Evolutionary conservation across 1,284 basidiomycete genomes (phyloP).

Genomic region (Cutaneotrichosporon dermatis): DNA sequence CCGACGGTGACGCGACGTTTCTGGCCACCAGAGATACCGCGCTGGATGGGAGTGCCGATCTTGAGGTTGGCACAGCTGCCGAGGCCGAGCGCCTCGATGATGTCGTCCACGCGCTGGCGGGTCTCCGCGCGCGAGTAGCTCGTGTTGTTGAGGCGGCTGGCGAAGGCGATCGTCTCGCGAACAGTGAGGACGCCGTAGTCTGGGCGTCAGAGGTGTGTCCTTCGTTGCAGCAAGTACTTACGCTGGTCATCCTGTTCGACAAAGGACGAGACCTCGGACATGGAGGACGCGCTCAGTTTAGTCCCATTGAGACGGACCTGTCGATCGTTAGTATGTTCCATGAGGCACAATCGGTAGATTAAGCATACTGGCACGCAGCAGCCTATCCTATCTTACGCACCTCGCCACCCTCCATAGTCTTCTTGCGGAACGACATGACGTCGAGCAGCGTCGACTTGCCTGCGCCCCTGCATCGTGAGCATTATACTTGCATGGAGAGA

Average conservation of each 20-base stretch:
- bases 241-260: conserved; percentile 49
- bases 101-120: conserved; percentile 13
- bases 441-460: conserved; percentile 50
- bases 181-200: conserved; percentile 49
- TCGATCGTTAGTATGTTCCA: too few relatives aligned
- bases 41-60: conserved; percentile 49
- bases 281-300: conserved; percentile 5
- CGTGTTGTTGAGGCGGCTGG: conserved; percentile 16
- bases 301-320: conserved; percentile 18
- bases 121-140: conserved; percentile 8
- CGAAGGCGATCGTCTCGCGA: conserved; percentile 28
- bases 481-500: background rate
- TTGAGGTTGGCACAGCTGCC: conserved; percentile 7
- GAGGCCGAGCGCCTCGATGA: conserved; percentile 21
- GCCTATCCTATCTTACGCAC: background rate
- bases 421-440: conserved; percentile 37
- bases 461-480: conserved; percentile 9
- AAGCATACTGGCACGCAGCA: too few relatives aligned
- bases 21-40: conserved; percentile 50
- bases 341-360: too few relatives aligned
- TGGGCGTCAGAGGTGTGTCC: conserved; percentile 4
- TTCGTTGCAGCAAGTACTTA: background rate
- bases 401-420: conserved; percentile 16
- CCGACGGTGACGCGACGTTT: conserved; percentile 46
- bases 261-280: conserved; percentile 31